Base-by-base conservation (phyloP, 371 early-diverging fungal genomes). In the Apophysomyces elegans region DNA sequence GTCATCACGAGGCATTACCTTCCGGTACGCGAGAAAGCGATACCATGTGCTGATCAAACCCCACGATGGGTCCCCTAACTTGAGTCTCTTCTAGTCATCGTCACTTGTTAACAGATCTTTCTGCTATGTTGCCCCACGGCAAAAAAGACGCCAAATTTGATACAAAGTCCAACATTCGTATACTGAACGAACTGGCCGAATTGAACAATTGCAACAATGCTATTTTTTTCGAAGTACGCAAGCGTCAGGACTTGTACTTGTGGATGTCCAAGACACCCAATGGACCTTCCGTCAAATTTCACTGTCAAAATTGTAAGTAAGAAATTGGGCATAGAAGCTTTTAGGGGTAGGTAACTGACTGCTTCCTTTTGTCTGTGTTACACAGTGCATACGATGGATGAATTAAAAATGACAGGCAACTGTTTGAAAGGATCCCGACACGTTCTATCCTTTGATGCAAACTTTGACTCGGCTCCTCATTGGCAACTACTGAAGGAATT, bases 201-300 rank as follows among this genome's bases (percentile, higher is more conserved):
- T 87, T 97, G 59, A 94, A 93, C 85, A 95, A 95, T 84, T 98
- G 99, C 86, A 98, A 97, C 85, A 97, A 97, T 74, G 91, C 91
- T 69, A 78, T 99, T 47, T 99, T 92, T 78, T 96, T 99, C 79
- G 99, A 99, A 76, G 89, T 92, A 12, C 87, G 96, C 63, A 95
- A 94, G 76, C 88, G 93, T 72, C 87, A 90, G 69, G 98, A 99
- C 79, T 76, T 97, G 65, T 99, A 96, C 81, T 70, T 98, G 88
- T 97, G 98, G 99, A 85, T 96, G 69, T 83, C 94, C 44, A 94
- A 94, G 77, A 93, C 96, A 1, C 97, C 97, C 36, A 94, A 94
- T 61, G 98, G 99, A 6, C 99, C 99, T 32, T 92, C 92, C 62
- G 91, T 92, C 59, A 96, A 96, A 80, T 96, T 99, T 77, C 92